Base-by-base conservation (phyloP, 2,329 filamentous ascomycete species). In the Escovopsis sp. region DNA sequence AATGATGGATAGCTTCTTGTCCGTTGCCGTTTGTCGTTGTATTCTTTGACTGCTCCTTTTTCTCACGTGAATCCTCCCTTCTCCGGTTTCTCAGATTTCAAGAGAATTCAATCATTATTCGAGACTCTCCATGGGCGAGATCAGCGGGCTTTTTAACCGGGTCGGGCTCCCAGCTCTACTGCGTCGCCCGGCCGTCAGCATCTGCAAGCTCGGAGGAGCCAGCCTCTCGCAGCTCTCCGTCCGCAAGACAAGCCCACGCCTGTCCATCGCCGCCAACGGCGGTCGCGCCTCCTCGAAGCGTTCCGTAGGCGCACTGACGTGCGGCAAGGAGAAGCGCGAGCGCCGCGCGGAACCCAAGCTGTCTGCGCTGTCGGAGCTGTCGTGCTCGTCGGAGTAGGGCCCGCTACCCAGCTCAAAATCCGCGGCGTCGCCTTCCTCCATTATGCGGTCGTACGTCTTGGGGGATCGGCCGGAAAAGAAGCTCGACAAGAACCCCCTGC, bases 161-260 rank as follows among this genome's bases (percentile, higher is more conserved):
- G 72, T 75, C 8, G 70, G 71, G 46, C 71, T 76, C 15, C 58
- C 63, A 13, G 67, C 61, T 37, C 70, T 61, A 53, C 70, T 74
- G 51, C 70, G 61, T 53, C 72, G 55, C 17, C 72, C 71, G 2
- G 68, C 68, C 34, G 62, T 68, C 41, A 72, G 52, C 58, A 69
- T 64, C 38, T 68, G 65, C 17, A 67, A 44, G n/a, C 17, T 30
- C 8, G 61, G 68, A 12, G 72, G 68, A 13, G 70, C 65, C 27
- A 94, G 57, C 39, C 83, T 68, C 51, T 96, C 90, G 35, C 85
- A 68, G 52, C 85, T 93, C 52, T 94, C 88, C 0, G 83, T 92
- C 45, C 88, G 66, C 3, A 85, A 72, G 36, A 83, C 76, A 43
- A 94, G 54, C 2, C 87, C 87, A 32, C 72, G 76, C 27, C 85